A percentile compares a stretch with the other conserved stretches of the same genome.
These are phyloP conservation scores for Taiozyma onychis DNA, from an alignment of 1,139 yeast genomes.

Conservation along the genomic window DNA sequence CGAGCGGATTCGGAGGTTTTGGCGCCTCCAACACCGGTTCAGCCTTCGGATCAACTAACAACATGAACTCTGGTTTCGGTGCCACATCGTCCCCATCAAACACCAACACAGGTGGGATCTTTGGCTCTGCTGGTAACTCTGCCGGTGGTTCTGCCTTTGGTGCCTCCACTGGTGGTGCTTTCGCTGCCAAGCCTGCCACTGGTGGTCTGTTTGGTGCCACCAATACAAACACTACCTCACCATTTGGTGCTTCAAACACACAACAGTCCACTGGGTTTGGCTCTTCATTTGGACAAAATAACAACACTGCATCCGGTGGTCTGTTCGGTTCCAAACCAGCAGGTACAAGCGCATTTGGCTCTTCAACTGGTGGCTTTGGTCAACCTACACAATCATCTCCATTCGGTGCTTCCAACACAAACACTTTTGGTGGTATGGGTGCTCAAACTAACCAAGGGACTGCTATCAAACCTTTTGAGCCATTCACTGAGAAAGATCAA, in stretches of 20 bases:
- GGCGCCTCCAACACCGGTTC: conserved; percentile 32
- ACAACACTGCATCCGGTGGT: conserved; percentile 24
- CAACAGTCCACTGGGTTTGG: conserved; percentile 25
- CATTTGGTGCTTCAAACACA: conserved; percentile 30
- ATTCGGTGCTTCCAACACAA: conserved; percentile 15
- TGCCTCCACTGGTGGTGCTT: conserved; percentile 22
- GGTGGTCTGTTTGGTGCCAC: conserved; percentile 30
- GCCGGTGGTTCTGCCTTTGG: conserved; percentile 26
- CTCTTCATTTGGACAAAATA: conserved; percentile 30
- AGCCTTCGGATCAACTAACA: conserved; percentile 13
- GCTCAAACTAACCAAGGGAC: conserved; percentile 60
- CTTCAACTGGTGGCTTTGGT: conserved; percentile 22
- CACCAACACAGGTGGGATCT: conserved; percentile 18
- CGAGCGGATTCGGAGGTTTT: conserved; percentile 61
- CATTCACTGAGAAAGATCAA: conserved; percentile 69
- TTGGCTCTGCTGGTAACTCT: conserved; percentile 27
- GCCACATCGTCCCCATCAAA: conserved; percentile 25
- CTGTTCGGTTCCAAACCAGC: conserved; percentile 26
- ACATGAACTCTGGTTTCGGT: conserved; percentile 23
- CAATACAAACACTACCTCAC: conserved; percentile 26
- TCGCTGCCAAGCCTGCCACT: conserved; percentile 34
- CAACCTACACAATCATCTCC: conserved; percentile 15
- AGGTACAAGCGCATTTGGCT: conserved; percentile 7
- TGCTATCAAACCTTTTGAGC: conserved; percentile 58
- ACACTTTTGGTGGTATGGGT: conserved; percentile 31